Evolutionary conservation across 2,329 filamentous ascomycete species (phyloP).

Genomic region (Rugonectria rugulosa): DNA sequence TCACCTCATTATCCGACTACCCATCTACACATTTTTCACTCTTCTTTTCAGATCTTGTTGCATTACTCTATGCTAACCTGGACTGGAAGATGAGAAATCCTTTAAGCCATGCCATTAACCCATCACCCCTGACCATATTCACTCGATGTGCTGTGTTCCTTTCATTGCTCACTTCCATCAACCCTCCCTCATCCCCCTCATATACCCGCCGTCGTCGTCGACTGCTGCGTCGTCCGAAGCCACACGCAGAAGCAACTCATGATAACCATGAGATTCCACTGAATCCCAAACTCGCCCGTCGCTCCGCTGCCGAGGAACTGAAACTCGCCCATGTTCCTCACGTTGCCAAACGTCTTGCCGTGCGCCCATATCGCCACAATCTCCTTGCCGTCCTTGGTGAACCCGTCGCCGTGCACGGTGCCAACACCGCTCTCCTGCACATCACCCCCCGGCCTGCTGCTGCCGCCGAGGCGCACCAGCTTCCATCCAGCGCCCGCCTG

Average conservation of each 20-base stretch:
- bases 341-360: conserved; percentile 13
- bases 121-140: too few species aligned
- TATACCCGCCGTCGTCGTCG: background rate
- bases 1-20: too few species aligned
- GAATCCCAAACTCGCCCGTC: conserved; percentile 24
- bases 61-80: too few species aligned
- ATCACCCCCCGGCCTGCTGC: background rate
- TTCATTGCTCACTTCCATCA: background rate
- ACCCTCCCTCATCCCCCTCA: background rate
- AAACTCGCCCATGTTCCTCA: conserved; percentile 28
- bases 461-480: conserved; percentile 24
- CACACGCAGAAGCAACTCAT: conserved; percentile 29
- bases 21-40: too few species aligned
- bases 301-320: conserved; percentile 27
- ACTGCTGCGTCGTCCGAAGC: conserved; percentile 17
- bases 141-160: too few species aligned
- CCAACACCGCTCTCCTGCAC: background rate
- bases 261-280: conserved; percentile 28
- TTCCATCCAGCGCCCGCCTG: conserved; percentile 29
- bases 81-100: too few species aligned
- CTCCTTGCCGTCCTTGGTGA: conserved; percentile 29
- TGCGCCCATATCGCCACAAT: conserved; percentile 27
- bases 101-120: too few species aligned
- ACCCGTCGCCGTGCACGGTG: background rate
- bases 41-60: too few species aligned